These are phyloP conservation scores for Zea luxurians DNA, from an alignment of 176 grass and related monocot species.

Conservation along the genomic window DNA sequence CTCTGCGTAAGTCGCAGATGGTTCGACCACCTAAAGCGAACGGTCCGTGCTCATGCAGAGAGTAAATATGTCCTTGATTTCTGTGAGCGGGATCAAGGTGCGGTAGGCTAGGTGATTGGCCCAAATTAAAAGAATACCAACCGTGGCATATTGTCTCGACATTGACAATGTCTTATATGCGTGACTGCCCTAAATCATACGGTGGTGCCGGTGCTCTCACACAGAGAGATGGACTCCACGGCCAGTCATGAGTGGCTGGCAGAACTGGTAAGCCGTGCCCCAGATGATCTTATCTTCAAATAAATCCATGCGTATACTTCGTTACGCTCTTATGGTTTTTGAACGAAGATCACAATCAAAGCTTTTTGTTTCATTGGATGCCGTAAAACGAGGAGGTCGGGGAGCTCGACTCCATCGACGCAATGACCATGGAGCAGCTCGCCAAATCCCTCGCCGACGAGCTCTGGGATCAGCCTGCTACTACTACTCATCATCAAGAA, in stretches of 20 bases:
- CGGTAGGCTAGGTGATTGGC: no score
- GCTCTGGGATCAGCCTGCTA: not conserved
- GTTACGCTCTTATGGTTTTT: not conserved
- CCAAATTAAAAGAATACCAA: no score
- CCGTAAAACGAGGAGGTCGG: conserved; percentile 12
- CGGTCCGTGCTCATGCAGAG: no score
- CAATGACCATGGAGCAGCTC: conserved; percentile 34
- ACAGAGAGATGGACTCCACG: conserved; percentile 25
- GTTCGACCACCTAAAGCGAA: no score
- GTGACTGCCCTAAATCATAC: not conserved
- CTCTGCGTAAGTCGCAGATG: no score
- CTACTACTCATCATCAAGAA: not conserved
- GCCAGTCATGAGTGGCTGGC: conserved; percentile 20
- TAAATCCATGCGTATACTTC: not conserved
- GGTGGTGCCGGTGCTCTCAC: not conserved
- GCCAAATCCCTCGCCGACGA: conserved; percentile 28
- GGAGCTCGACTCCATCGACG: conserved; percentile 24
- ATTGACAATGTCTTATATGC: no score
- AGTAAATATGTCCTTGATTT: no score
- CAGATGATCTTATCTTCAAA: not conserved
- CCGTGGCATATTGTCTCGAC: no score
- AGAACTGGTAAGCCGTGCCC: conserved; percentile 21
- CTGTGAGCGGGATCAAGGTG: no score
- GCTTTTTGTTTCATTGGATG: not conserved
- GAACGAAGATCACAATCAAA: not conserved